phyloP scores from a whole-genome alignment of 371 early-diverging fungal genomes.

The Mortierella sp. region DNA sequence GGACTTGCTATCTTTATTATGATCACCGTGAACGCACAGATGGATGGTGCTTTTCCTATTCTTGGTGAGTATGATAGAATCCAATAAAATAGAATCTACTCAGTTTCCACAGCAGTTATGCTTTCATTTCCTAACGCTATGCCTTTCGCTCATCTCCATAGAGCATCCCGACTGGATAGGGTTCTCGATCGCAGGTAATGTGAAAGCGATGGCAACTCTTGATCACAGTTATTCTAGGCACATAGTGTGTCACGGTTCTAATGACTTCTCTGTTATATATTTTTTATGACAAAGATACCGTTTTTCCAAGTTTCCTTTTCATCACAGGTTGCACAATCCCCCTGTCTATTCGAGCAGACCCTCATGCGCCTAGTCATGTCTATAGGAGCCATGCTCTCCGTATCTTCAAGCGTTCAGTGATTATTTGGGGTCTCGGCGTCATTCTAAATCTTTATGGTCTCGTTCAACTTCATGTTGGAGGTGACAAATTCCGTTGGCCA shows the following conservation, averaged over 20 bases:
- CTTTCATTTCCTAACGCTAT: background rate
- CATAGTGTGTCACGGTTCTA: background rate
- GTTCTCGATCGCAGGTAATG: conserved; percentile 62
- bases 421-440: conserved; percentile 57
- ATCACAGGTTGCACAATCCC: conserved; percentile 64
- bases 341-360: conserved; percentile 48
- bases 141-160: background rate
- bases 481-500: conserved; percentile 46
- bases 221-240: background rate
- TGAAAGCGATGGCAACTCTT: conserved; percentile 19
- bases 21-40: conserved; percentile 65
- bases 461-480: conserved; percentile 18
- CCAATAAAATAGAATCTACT: no score
- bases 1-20: conserved; percentile 61
- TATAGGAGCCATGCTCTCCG: conserved; percentile 34
- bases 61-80: conserved; percentile 26
- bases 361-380: conserved; percentile 15
- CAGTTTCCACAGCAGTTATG: background rate
- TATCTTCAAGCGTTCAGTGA: conserved; percentile 51
- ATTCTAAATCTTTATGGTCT: conserved; percentile 55
- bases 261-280: background rate
- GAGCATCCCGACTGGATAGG: conserved; percentile 63
- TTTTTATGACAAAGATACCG: conserved; percentile 42
- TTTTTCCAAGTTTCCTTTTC: conserved; percentile 67
- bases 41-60: conserved; percentile 41